Conservation (phyloP, 73 alveolate species). For the Stentor roeselii region DNA sequence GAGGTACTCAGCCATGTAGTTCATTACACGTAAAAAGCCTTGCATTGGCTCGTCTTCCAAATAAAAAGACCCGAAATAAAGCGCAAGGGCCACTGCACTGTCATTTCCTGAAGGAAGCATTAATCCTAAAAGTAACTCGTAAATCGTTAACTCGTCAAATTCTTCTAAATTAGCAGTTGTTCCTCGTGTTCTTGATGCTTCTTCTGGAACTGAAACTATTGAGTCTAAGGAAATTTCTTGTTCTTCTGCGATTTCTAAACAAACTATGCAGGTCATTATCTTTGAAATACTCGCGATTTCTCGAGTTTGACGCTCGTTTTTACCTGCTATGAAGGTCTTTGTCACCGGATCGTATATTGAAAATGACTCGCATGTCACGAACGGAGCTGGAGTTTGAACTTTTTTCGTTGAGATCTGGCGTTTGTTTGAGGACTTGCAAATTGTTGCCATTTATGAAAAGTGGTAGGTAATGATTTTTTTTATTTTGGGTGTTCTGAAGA, state of each 20-base stretch:
- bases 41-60: conserved; percentile 54
- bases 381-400: too few relatives aligned
- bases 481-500: too few relatives aligned
- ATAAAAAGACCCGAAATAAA: conserved; percentile 52
- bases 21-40: conserved; percentile 56
- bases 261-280: conserved; percentile 56
- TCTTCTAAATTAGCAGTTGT: conserved; percentile 58
- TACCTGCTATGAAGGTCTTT: too few relatives aligned
- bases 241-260: conserved; percentile 36
- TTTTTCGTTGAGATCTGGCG: too few relatives aligned
- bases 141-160: conserved; percentile 58
- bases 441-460: too few relatives aligned
- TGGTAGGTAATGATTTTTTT: too few relatives aligned
- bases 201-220: conserved; percentile 39
- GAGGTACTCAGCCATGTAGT: conserved; percentile 52
- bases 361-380: too few relatives aligned
- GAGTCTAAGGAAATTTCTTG: conserved; percentile 48
- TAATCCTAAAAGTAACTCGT: conserved; percentile 59
- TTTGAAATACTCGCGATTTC: conserved; percentile 62
- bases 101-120: conserved; percentile 72
- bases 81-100: conserved; percentile 49
- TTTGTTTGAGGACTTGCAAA: too few relatives aligned
- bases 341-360: too few relatives aligned
- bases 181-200: conserved; percentile 56
- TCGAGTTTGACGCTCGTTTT: too few relatives aligned